Conservation (phyloP, 768 basidiomycete species). For the Rubroboletus satanas region DNA sequence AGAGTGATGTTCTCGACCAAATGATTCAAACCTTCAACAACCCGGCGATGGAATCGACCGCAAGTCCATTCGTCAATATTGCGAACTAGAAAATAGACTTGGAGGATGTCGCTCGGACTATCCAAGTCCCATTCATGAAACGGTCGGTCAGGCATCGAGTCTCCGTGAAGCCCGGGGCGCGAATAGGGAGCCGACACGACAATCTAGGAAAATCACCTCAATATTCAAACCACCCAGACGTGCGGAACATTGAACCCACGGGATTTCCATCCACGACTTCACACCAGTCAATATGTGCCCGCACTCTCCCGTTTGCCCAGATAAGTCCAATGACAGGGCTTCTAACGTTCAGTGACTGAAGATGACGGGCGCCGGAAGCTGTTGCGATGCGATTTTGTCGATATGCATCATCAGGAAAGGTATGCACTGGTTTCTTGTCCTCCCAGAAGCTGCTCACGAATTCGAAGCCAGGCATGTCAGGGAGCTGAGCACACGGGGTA, state of each 20-base stretch:
- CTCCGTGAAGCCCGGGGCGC: slow-evolving; percentile 11
- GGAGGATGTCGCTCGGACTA: slow-evolving; percentile 41
- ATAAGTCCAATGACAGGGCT: slow-evolving; percentile 52
- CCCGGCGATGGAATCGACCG: slow-evolving; percentile 37
- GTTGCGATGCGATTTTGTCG: slow-evolving; percentile 58
- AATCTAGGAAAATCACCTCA: slow-evolving; percentile 30
- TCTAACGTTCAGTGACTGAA: slow-evolving; percentile 43
- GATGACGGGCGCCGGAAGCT: slow-evolving; percentile 46
- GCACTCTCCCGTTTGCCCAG: slow-evolving; percentile 49
- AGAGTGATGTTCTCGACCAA: slow-evolving; percentile 35
- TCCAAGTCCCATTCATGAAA: slow-evolving; percentile 52
- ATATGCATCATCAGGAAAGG: slow-evolving; percentile 49
- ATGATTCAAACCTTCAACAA: slow-evolving; percentile 37
- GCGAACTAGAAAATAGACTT: slow-evolving; percentile 48
- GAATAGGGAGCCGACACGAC: slow-evolving; percentile 50
- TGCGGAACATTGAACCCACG: slow-evolving; percentile 26
- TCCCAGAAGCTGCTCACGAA: slow-evolving; percentile 55
- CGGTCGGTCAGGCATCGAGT: slow-evolving; percentile 16
- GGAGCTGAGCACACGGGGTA: slow-evolving; percentile 46
- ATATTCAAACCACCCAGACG: neutral
- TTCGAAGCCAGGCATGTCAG: slow-evolving; percentile 47
- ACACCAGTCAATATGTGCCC: slow-evolving; percentile 58
- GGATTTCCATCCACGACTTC: slow-evolving; percentile 30
- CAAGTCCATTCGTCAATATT: slow-evolving; percentile 55
- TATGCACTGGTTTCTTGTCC: slow-evolving; percentile 54